Conservation (phyloP, 257 asterid genomes). For the Mitragyna speciosa region DNA sequence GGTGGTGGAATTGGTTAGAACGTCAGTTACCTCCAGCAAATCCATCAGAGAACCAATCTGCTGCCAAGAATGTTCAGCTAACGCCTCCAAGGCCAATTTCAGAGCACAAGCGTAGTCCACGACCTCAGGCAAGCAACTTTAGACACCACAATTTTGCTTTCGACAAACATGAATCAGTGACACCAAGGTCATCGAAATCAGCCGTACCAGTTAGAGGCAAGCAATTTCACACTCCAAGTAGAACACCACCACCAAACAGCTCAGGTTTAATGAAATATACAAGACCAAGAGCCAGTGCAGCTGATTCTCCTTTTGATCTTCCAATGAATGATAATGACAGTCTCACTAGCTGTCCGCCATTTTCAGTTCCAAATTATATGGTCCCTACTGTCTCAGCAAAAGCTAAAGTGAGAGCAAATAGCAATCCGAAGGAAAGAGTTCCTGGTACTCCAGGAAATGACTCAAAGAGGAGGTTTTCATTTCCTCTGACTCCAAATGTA, state of each 20-base stretch:
- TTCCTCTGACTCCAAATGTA: constrained; percentile 68
- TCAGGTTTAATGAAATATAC: constrained; percentile 33
- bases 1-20: constrained; percentile 99
- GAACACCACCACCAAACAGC: constrained; percentile 50
- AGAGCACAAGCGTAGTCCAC: constrained; percentile 62
- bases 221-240: constrained; percentile 57
- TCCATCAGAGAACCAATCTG: constrained; percentile 39
- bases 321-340: constrained; percentile 81
- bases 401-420: constrained; percentile 66
- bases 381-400: constrained; percentile 80
- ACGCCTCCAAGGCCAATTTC: constrained; percentile 69
- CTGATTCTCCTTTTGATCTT: constrained; percentile 39
- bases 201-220: constrained; percentile 51
- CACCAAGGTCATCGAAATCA: constrained; percentile 80
- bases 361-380: constrained; percentile 85
- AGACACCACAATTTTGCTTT: constrained; percentile 27
- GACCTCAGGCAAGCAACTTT: constrained; percentile 27
- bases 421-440: constrained; percentile 81
- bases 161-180: constrained; percentile 51
- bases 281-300: constrained; percentile 46
- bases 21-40: constrained; percentile 53
- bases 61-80: constrained; percentile 27
- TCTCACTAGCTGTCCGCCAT: constrained; percentile 89
- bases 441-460: constrained; percentile 65
- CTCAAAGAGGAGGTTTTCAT: constrained; percentile 74